phyloP scores from a whole-genome alignment of 2,329 filamentous ascomycete species.

The Pseudogymnoascus sp. region DNA sequence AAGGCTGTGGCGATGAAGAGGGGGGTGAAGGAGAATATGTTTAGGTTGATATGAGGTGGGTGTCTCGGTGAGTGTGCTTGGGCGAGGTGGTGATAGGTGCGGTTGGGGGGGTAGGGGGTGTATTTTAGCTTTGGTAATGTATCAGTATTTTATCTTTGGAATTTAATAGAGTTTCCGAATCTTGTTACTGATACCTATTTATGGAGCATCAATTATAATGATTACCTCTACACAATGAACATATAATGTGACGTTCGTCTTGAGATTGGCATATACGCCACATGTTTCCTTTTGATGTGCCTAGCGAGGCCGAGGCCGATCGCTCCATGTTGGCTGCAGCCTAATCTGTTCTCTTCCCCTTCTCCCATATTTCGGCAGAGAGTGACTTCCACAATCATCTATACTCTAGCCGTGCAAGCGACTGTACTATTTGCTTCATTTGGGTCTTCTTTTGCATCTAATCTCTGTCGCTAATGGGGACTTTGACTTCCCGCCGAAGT shows the following conservation, averaged over 20 bases:
- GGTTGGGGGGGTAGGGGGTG: neutral
- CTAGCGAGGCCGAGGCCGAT: neutral
- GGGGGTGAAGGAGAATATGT: slow-evolving; percentile 70
- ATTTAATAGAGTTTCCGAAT: neutral
- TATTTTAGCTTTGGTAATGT: neutral
- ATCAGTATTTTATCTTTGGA: neutral
- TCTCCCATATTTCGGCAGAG: neutral
- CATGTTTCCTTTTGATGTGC: neutral
- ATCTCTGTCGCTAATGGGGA: neutral
- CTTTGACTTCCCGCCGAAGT: neutral
- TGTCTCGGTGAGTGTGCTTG: neutral
- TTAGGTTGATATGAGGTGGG: slow-evolving; percentile 51
- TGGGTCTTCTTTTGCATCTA: neutral
- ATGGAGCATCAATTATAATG: neutral
- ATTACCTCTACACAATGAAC: no score
- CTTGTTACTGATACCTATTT: neutral
- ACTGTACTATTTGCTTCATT: neutral
- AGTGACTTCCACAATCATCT: neutral
- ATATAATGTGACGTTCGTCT: neutral
- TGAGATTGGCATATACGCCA: neutral
- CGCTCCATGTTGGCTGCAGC: neutral
- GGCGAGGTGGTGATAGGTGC: neutral
- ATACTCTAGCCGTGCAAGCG: neutral
- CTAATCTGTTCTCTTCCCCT: neutral
- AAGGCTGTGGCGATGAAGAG: slow-evolving; percentile 65